Conservation (phyloP, 306 rosid genomes). For the Prunus fruticosa region DNA sequence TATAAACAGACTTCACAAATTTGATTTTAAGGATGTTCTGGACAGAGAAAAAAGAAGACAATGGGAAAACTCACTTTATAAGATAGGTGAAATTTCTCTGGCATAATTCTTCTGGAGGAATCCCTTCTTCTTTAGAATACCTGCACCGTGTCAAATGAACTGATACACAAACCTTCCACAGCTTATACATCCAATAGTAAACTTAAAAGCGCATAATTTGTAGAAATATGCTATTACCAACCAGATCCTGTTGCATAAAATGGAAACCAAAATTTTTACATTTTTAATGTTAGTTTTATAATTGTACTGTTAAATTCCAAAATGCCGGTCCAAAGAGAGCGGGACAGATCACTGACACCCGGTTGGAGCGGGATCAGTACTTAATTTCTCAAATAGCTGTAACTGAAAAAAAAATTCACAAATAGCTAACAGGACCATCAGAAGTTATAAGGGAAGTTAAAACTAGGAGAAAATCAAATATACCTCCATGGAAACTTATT, state of each 20-base stretch:
- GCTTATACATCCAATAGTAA: neutral
- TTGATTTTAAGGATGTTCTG: neutral
- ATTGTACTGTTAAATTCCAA: neutral
- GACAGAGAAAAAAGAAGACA: neutral
- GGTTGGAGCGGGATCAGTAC: no score
- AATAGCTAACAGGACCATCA: constrained; percentile 3
- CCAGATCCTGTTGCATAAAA: no score
- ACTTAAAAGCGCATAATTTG: neutral
- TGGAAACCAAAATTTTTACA: neutral
- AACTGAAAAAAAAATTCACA: neutral
- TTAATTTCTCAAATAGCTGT: neutral
- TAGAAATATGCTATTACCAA: neutral
- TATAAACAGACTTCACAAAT: neutral
- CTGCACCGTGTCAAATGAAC: constrained; percentile 33
- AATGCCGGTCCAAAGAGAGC: neutral
- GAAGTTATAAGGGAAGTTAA: constrained; percentile 2
- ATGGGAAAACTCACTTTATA: constrained; percentile 58
- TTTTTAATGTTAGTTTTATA: neutral
- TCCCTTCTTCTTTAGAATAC: constrained; percentile 90
- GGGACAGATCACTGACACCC: no score
- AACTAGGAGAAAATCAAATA: constrained; percentile 13
- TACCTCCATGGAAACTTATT: constrained; percentile 81
- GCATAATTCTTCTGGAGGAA: constrained; percentile 45
- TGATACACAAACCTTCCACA: neutral
- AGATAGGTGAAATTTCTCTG: constrained; percentile 75